Conservation (phyloP, 805 yeast genomes). For the Metschnikowia dekortorum region DNA sequence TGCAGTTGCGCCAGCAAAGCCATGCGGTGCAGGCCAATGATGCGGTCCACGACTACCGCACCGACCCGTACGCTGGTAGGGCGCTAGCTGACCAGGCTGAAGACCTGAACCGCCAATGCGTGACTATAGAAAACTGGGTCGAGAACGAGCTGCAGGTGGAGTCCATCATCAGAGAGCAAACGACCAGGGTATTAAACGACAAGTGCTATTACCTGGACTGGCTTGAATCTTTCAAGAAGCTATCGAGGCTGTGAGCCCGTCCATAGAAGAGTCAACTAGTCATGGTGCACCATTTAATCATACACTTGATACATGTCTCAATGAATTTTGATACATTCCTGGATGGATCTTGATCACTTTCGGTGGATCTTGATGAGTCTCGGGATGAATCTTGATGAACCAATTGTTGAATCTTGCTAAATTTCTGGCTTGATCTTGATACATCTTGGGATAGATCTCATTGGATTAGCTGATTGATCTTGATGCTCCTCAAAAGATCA, state of each 20-base stretch:
- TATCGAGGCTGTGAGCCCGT: background rate
- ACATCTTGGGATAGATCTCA: too few species aligned
- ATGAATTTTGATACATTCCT: too few species aligned
- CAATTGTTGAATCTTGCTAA: too few species aligned
- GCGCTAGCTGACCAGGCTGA: constrained; percentile 19
- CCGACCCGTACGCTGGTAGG: constrained; percentile 37
- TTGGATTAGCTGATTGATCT: too few species aligned
- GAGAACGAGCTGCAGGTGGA: constrained; percentile 33
- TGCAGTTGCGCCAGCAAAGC: constrained; percentile 18
- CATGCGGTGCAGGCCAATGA: background rate
- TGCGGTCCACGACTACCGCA: constrained; percentile 26
- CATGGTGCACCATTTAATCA: too few species aligned
- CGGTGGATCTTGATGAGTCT: too few species aligned
- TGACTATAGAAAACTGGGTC: constrained; percentile 34
- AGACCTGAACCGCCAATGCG: constrained; percentile 24
- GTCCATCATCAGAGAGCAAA: constrained; percentile 29
- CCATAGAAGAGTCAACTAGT: background rate
- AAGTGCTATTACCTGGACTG: constrained; percentile 37
- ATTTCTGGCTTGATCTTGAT: too few species aligned
- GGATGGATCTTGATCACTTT: too few species aligned
- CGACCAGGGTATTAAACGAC: constrained; percentile 29
- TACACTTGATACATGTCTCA: too few species aligned
- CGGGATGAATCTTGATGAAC: too few species aligned
- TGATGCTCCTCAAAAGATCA: too few species aligned
- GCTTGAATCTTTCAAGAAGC: constrained; percentile 23